These are phyloP conservation scores for Isatis tinctoria DNA, from an alignment of 345 rosid genomes.

Conservation along the genomic window DNA sequence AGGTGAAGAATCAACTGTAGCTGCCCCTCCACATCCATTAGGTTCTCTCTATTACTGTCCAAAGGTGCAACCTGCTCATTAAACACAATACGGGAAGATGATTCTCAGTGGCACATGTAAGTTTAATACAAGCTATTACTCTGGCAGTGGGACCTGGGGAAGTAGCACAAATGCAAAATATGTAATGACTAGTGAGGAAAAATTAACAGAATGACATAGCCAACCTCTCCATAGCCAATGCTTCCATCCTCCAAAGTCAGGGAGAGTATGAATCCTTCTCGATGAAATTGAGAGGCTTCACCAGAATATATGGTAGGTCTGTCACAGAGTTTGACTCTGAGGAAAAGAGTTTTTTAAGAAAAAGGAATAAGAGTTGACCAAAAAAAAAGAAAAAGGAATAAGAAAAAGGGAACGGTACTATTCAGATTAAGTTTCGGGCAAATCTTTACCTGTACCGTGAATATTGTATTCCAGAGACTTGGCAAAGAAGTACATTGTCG, in stretches of 20 bases:
- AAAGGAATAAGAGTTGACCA: not conserved
- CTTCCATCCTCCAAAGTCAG: slow-evolving; percentile 81
- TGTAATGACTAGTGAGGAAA: not conserved
- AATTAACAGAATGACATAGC: slow-evolving; percentile 16
- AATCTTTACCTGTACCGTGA: slow-evolving; percentile 64
- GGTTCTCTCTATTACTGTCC: slow-evolving; percentile 58
- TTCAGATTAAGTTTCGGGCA: not conserved
- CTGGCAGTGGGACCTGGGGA: slow-evolving; percentile 4
- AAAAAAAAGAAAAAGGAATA: not conserved
- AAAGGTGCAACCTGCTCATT: slow-evolving; percentile 84
- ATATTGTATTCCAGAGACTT: slow-evolving; percentile 53
- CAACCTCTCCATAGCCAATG: slow-evolving; percentile 87
- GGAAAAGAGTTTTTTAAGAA: slow-evolving; percentile 19
- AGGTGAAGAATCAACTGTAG: slow-evolving; percentile 60
- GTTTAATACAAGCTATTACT: not conserved
- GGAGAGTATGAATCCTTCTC: slow-evolving; percentile 79
- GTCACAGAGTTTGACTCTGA: slow-evolving; percentile 69
- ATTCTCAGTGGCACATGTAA: slow-evolving; percentile 6
- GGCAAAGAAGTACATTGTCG: slow-evolving; percentile 31
- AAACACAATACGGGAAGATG: slow-evolving; percentile 14
- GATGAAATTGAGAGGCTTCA: slow-evolving; percentile 37
- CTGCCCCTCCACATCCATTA: slow-evolving; percentile 81
- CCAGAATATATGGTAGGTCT: slow-evolving; percentile 57
- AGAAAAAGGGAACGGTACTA: not conserved
- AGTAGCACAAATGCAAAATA: not conserved